A percentile compares a stretch with the other conserved stretches of the same genome.
phyloP scores from a whole-genome alignment of 176 grass and related monocot species.

The Zoysia japonica region DNA sequence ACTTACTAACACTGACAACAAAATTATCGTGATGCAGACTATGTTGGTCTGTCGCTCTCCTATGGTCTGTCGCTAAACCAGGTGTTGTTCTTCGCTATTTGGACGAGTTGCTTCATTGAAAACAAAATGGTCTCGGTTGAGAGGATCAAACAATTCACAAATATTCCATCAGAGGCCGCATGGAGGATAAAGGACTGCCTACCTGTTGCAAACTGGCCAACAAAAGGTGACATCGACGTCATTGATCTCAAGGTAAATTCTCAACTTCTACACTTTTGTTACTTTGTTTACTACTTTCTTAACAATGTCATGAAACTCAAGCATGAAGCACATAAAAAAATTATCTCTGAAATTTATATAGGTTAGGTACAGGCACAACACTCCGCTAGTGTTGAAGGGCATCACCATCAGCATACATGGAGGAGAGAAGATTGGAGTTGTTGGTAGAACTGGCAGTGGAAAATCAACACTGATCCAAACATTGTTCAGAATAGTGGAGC shows the following conservation, averaged over 20 bases:
- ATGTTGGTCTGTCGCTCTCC: constrained; percentile 87
- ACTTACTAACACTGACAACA: not conserved
- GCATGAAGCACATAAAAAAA: constrained; percentile 8
- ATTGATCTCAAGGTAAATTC: constrained; percentile 76
- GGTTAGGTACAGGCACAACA: constrained; percentile 82
- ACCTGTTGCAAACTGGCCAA: constrained; percentile 71
- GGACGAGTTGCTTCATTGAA: constrained; percentile 91
- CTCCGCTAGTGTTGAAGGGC: constrained; percentile 91
- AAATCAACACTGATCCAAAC: constrained; percentile 97
- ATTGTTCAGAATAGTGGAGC: constrained; percentile 96
- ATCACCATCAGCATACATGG: constrained; percentile 71
- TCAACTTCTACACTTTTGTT: not conserved
- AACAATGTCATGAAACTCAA: constrained; percentile 11
- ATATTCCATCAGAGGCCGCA: constrained; percentile 73
- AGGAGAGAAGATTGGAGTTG: constrained; percentile 91
- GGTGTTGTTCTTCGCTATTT: constrained; percentile 74
- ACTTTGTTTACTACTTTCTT: constrained; percentile 8
- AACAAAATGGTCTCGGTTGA: constrained; percentile 96
- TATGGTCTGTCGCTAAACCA: constrained; percentile 90
- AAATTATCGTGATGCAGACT: constrained; percentile 58
- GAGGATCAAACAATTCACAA: constrained; percentile 95
- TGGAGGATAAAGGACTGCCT: constrained; percentile 83
- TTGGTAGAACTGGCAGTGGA: constrained; percentile 90
- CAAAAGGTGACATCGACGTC: constrained; percentile 71
- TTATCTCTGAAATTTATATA: constrained; percentile 25